Evolutionary conservation across 2,329 filamentous ascomycete genomes (phyloP), one percentile per base, ranked within the genome.

Genomic region (Sporothrix dimorphospora): DNA sequence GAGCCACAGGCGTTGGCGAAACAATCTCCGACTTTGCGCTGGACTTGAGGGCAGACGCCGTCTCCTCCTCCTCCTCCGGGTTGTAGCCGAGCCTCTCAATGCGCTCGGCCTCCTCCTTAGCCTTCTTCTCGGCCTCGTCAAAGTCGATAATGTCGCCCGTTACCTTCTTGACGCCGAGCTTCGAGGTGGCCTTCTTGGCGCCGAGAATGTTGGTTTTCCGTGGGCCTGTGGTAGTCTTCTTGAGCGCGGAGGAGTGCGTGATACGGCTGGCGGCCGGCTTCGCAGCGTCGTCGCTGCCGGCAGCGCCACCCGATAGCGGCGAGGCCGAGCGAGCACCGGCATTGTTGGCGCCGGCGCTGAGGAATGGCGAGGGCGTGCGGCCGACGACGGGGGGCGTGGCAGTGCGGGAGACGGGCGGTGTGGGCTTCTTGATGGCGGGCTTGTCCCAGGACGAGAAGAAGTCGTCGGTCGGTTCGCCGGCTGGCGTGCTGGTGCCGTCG

Each of bases 381-480:
- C 91, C 91, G 76, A 93, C 87, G 12, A 92, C 89, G 3, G 93
- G 91, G 16, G 95, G 95, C 2, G 96, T 98, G 69, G 90, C 91
- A 57, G 93, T 96, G 79, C 96, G 91, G 49, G 95, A 98, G 57
- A 96, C 88, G 19, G 96, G 95, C 76, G 97, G 97, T 75, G 94
- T 98, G 47, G 95, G 95, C 77, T 94, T 91, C 87, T 98, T 99
- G 83, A 99, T 97, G 4, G 94, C 89, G 27, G 96, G 96, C 84
- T 98, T 98, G 79, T 98, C 96, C 96, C 95, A 99, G 0, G 94
- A 98, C 11, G 95, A 97, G 83, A 99, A 99, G 86, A 99, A 99
- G 81, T 98, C 96, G 79, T 98, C 94, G 24, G 91, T 90, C 27
- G 89, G 86, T 76, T 97, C 94, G 76, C 90, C 92, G 61, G 92